These are phyloP conservation scores for Pichia sp. DNA, from an alignment of 1,139 yeast genomes.

Conservation along the genomic window DNA sequence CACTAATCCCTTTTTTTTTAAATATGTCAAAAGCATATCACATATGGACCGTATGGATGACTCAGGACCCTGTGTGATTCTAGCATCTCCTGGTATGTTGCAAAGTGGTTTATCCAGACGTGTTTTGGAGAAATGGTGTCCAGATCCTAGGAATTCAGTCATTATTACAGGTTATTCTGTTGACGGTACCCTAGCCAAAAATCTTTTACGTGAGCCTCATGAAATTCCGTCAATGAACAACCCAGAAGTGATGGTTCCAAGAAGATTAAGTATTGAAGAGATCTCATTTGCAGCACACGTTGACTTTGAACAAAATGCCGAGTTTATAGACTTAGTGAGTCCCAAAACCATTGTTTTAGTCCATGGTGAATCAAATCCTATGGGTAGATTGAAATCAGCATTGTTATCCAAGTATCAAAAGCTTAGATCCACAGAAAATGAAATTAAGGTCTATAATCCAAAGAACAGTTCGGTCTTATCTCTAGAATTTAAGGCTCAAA, in stretches of 20 bases:
- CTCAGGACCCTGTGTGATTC: slow-evolving; percentile 91
- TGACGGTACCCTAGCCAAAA: slow-evolving; percentile 97
- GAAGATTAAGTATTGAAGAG: slow-evolving; percentile 87
- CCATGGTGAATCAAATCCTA: slow-evolving; percentile 97
- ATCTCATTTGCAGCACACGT: slow-evolving; percentile 99
- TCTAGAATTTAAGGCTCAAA: slow-evolving; percentile 74
- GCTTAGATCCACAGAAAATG: slow-evolving; percentile 79
- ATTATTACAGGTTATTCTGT: slow-evolving; percentile 95
- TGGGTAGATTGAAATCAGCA: slow-evolving; percentile 96
- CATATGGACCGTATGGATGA: slow-evolving; percentile 83
- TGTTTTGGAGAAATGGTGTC: slow-evolving; percentile 92
- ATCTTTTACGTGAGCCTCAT: slow-evolving; percentile 76
- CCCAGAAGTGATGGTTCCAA: slow-evolving; percentile 78
- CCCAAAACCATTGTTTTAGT: slow-evolving; percentile 83
- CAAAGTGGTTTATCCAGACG: slow-evolving; percentile 94
- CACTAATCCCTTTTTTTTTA: slow-evolving; percentile 84
- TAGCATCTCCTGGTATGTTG: slow-evolving; percentile 97
- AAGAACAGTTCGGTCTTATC: slow-evolving; percentile 79
- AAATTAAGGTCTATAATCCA: slow-evolving; percentile 90
- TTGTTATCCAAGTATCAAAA: slow-evolving; percentile 77
- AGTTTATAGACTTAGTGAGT: slow-evolving; percentile 80
- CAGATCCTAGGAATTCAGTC: slow-evolving; percentile 85
- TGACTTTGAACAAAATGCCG: slow-evolving; percentile 88
- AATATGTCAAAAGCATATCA: slow-evolving; percentile 72
- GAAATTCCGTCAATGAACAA: slow-evolving; percentile 76